Base-by-base conservation (phyloP, 2,329 filamentous ascomycete species). In the Penicillium sp. region DNA sequence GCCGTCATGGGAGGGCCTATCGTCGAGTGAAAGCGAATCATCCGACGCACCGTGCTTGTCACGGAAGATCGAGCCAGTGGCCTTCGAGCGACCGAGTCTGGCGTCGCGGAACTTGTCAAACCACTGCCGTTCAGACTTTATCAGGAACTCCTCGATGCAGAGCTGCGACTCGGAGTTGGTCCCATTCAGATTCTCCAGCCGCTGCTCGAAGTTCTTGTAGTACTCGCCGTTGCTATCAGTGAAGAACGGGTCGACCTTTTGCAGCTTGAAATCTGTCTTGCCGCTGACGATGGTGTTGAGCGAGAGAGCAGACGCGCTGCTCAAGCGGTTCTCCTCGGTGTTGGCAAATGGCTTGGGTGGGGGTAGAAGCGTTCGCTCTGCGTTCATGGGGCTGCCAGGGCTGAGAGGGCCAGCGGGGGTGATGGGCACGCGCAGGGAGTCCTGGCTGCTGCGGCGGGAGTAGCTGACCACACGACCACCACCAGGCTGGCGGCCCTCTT, bases 211-310 rank as follows among this genome's bases (percentile, higher is more conserved):
- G 2, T 77, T 81, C 62, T 80, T 79, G 65, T 85, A 87, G 72
- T 87, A 90, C 64, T 87, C 81, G 41, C 86, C 87, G 45, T 82
- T 86, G 51, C 83, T 83, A 70, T 90, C 88, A 5, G 85, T 89
- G 76, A 90, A 90, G 77, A 87, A 88, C 2, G 87, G 88, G 67
- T 88, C 86, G 0, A 90, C 85, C 61, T 89, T 86, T 71, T 90
- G 88, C n/a, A 89, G 81, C 64, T 85, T 84, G 70, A 84, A 87
- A 68, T 88, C 83, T 56, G 83, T 84, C 70, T 87, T 87, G 60
- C 85, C 85, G 19, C 86, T 85, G 30, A 88, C 81, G 29, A 89
- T 82, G 2, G 81, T 81, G 57, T 86, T 79, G 3, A 88, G 78
- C 23, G 84, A 87, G 21, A 89, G 77, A 2, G 78, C 77, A 1